phyloP scores from a whole-genome alignment of 768 basidiomycete genomes.

The Boletus subcaerulescens region DNA sequence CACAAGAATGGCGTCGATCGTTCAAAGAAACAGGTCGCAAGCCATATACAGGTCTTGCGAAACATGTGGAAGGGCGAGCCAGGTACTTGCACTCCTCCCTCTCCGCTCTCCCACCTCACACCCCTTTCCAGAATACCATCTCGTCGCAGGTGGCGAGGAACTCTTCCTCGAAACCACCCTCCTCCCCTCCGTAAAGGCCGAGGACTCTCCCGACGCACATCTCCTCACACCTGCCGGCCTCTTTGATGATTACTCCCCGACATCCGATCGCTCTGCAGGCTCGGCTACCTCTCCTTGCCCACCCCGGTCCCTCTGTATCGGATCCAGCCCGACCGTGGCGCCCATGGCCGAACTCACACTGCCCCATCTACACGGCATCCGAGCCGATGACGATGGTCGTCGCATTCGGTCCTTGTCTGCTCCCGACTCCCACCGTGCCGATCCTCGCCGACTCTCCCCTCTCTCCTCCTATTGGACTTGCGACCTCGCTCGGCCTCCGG shows the following conservation, averaged over 20 bases:
- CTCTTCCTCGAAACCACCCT: constrained; percentile 49
- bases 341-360: constrained; percentile 26
- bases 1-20: constrained; percentile 65
- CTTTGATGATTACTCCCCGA: constrained; percentile 32
- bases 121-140: constrained; percentile 56
- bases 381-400: constrained; percentile 29
- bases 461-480: constrained; percentile 30
- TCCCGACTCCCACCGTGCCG: constrained; percentile 27
- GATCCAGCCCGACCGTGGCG: constrained; percentile 20
- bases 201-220: constrained; percentile 46
- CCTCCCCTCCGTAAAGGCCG: constrained; percentile 53
- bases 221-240: constrained; percentile 39
- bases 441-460: constrained; percentile 33
- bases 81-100: constrained; percentile 40
- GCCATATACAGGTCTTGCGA: constrained; percentile 78
- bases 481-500: constrained; percentile 24
- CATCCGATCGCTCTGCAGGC: constrained; percentile 30
- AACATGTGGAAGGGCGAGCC: constrained; percentile 88
- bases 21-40: constrained; percentile 87
- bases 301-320: constrained; percentile 26
- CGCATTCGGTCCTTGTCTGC: constrained; percentile 31
- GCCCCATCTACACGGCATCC: constrained; percentile 18
- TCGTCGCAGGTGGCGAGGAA: constrained; percentile 81
- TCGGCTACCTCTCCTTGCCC: constrained; percentile 27
- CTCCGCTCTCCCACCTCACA: constrained; percentile 2